Evolutionary conservation across 352 stramenopile species (phyloP), one percentile per base, ranked within the genome.

Genomic region (Globisporangium ultimum): DNA sequence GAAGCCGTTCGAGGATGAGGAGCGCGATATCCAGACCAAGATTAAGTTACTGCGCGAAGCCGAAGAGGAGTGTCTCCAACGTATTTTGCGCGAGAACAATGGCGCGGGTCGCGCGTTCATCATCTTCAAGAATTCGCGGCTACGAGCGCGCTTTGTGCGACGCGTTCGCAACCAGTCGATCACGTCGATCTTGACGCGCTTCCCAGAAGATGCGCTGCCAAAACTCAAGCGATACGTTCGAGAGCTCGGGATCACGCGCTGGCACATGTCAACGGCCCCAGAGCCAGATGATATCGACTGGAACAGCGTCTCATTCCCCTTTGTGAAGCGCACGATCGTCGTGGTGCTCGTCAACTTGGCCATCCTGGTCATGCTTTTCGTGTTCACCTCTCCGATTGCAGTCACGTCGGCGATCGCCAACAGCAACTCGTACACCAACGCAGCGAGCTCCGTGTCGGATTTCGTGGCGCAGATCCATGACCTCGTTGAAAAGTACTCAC

Each of bases 241-340:
- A 32, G 85, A 95, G 54, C 56, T 95, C 21, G 76, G 76, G 8
- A 70, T 95, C 45, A 93, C 83, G 52, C 71, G 78, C 2, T 95
- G 85, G 85, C 80, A 91, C 49, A 60, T 95, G 28, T 81, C 76
- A 47, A 71, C 81, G 10, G 83, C 85, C 34, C 85, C 85, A 0
- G 85, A 95, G 45, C 85, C 85, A 0, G 85, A 95, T 49, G 85
- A 95, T 50, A 77, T 95, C 47, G 85, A 95, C 70, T 95, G 85
- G 85, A 70, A 92, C 56, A 92, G 79, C 60, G 82, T 95, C 18
- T 90, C 80, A 51, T 90, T 87, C 59, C 85, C 84, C 47, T 91
- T 91, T 55, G 80, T 80, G 4, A 90, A 93, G 70, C 80, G 85
- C 22, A 91, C 83, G 47, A 61, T 80, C 20, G 71, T 82, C 10